Conservation (phyloP, 2,329 filamentous ascomycete species). For the Phyllosticta citrichinensis region DNA sequence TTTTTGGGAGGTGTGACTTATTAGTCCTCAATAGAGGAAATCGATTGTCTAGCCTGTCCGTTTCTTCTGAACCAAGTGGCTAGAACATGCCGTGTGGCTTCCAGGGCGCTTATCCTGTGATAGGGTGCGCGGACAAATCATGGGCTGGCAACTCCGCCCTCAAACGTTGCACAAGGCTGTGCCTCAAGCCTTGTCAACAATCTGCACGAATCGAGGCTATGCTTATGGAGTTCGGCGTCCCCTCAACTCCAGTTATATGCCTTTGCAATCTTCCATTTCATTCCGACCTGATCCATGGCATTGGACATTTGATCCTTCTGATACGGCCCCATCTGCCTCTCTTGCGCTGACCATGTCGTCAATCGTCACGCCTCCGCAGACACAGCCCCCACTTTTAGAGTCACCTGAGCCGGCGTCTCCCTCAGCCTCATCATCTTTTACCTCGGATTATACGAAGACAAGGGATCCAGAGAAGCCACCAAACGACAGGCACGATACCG, state of each 20-base stretch:
- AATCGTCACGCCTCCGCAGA: background rate
- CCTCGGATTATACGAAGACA: background rate
- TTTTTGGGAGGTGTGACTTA: background rate
- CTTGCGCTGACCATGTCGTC: background rate
- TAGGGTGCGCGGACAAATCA: background rate
- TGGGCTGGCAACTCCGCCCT: background rate
- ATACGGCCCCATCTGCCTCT: background rate
- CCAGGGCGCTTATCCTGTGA: background rate
- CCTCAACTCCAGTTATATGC: background rate
- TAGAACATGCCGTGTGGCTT: background rate
- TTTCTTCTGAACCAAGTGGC: background rate
- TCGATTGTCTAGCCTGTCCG: background rate
- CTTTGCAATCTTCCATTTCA: background rate
- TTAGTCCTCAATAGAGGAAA: background rate
- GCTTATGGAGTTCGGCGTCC: background rate
- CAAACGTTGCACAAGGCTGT: background rate
- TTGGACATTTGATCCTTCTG: background rate
- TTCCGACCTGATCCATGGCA: background rate
- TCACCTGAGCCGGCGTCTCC: background rate
- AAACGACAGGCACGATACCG: background rate
- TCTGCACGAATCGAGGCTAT: background rate
- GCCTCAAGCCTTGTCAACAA: background rate
- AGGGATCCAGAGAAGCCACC: background rate
- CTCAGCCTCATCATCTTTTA: background rate
- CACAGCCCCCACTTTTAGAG: conserved; percentile 2